Percentiles rank a stretch among this genome's conserved stretches.
Conservation (phyloP, 805 yeast species). For the Torulaspora quercuum region DNA sequence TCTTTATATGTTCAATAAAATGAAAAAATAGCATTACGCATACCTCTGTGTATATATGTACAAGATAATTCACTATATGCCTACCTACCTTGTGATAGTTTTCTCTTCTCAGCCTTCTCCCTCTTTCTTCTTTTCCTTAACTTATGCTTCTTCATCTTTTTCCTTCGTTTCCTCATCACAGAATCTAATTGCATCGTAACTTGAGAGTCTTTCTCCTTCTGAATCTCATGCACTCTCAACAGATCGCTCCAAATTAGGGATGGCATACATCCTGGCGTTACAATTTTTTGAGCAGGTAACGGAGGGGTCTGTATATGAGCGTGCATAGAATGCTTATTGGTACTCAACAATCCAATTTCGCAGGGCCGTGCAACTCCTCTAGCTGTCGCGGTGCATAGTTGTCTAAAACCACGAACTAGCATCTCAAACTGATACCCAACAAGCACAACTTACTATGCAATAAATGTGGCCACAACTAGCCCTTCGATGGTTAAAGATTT, state of each 20-base stretch:
- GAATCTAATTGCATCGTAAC: constrained; percentile 51
- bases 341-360: constrained; percentile 1
- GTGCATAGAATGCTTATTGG: not conserved
- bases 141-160: constrained; percentile 97
- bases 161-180: constrained; percentile 78
- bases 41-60: constrained; percentile 9
- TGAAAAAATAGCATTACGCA: constrained; percentile 1
- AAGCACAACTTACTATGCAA: too few relatives aligned
- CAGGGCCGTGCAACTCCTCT: constrained; percentile 3
- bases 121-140: constrained; percentile 94
- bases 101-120: constrained; percentile 76
- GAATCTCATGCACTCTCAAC: not conserved
- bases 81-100: constrained; percentile 47
- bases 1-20: too few relatives aligned
- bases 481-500: too few relatives aligned
- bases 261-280: constrained; percentile 3
- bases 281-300: not conserved
- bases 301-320: not conserved
- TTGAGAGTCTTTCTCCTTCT: not conserved
- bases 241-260: constrained; percentile 1
- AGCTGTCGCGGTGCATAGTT: constrained; percentile 7
- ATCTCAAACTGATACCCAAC: constrained; percentile 6
- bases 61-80: constrained; percentile 5
- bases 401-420: constrained; percentile 14
- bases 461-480: too few relatives aligned